These are phyloP conservation scores for Coemansia sp. DNA, from an alignment of 192 early-diverging fungal species.

Conservation along the genomic window DNA sequence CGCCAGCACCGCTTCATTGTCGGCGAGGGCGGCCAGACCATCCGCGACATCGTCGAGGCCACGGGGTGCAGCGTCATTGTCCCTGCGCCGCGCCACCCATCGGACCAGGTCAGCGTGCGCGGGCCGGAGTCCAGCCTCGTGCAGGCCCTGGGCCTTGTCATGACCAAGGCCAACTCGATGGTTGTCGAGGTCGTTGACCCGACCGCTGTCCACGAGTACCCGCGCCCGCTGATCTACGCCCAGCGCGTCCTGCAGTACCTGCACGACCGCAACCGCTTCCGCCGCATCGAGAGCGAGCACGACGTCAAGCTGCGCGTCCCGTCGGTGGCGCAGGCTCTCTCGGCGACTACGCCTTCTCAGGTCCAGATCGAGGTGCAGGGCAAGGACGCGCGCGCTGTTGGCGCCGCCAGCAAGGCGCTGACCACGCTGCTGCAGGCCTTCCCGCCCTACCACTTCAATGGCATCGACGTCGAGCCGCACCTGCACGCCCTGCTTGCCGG, in stretches of 20 bases:
- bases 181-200: slow-evolving; percentile 73
- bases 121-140: slow-evolving; percentile 70
- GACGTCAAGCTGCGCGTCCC: slow-evolving; percentile 62
- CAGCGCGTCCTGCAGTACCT: slow-evolving; percentile 73
- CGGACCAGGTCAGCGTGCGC: slow-evolving; percentile 74
- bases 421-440: slow-evolving; percentile 56
- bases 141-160: slow-evolving; percentile 71
- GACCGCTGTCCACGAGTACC: slow-evolving; percentile 51
- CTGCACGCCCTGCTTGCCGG: slow-evolving; percentile 69
- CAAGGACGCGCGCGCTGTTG: slow-evolving; percentile 60
- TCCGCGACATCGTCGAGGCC: slow-evolving; percentile 79
- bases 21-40: slow-evolving; percentile 70
- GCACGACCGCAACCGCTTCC: slow-evolving; percentile 65
- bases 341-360: slow-evolving; percentile 45
- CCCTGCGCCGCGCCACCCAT: slow-evolving; percentile 64
- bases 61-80: slow-evolving; percentile 88
- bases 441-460: slow-evolving; percentile 59
- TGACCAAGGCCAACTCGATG: slow-evolving; percentile 78
- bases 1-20: slow-evolving; percentile 91
- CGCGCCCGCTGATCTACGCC: slow-evolving; percentile 56
- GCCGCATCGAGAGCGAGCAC: slow-evolving; percentile 73
- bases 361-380: slow-evolving; percentile 73
- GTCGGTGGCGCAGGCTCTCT: slow-evolving; percentile 29
- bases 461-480: slow-evolving; percentile 73
- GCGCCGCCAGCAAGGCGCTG: slow-evolving; percentile 62